These are phyloP conservation scores for Penicillium pulvis DNA, from an alignment of 495 filamentous ascomycete genomes.

Conservation along the genomic window DNA sequence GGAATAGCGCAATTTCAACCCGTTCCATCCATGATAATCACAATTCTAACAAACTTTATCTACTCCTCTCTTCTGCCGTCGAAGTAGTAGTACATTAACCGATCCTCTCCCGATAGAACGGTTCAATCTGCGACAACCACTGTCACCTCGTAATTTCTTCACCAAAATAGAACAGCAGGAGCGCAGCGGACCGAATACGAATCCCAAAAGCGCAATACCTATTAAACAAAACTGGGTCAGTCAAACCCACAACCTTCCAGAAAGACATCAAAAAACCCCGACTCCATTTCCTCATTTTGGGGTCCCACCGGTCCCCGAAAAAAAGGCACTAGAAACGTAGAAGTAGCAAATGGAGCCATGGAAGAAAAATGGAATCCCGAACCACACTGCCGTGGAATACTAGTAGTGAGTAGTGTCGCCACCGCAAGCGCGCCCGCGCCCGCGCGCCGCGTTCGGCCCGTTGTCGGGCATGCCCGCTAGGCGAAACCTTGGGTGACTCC, in stretches of 20 bases:
- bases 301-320: not conserved
- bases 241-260: too few relatives aligned
- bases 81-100: too few relatives aligned
- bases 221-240: too few relatives aligned
- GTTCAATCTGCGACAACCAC: too few relatives aligned
- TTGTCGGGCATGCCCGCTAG: conserved; percentile 37
- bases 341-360: not conserved
- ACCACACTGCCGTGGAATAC: not conserved
- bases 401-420: not conserved
- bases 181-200: too few relatives aligned
- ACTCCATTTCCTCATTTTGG: not conserved
- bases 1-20: not conserved
- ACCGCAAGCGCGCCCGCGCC: conserved; percentile 10
- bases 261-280: too few relatives aligned
- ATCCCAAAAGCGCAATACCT: too few relatives aligned
- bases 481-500: conserved; percentile 28
- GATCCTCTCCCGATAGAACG: too few relatives aligned
- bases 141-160: too few relatives aligned
- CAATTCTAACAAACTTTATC: not conserved
- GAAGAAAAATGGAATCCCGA: not conserved
- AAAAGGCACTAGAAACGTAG: not conserved
- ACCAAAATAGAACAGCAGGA: too few relatives aligned
- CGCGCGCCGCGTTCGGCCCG: conserved; percentile 35
- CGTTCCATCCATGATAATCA: not conserved
- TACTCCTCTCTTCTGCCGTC: not conserved